Base-by-base conservation (phyloP, 2,329 filamentous ascomycete species). In the Hypoxylon sp. region DNA sequence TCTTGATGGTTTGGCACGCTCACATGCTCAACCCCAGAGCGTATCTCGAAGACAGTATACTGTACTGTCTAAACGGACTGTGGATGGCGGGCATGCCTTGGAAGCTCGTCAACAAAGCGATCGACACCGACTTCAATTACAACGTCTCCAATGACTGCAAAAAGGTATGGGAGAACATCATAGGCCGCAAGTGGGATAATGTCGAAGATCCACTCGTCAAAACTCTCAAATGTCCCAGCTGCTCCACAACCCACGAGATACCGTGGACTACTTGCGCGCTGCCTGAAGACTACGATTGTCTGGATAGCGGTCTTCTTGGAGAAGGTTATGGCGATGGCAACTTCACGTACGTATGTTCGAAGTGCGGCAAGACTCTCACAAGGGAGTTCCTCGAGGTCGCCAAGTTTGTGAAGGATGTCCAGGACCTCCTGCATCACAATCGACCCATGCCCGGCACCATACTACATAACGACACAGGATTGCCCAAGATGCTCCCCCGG, bases 1-100 rank as follows among this genome's bases (percentile, higher is more conserved):
- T 95, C 0, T 79, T 94, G 20, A 92, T 95, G 90, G 89, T 95
- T 0, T 92, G 91, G 90, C 92, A 95, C 78, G 83, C 91, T 0
- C 92, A 93, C 75, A 91, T 93, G 88, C 86, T 95, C 2, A 95
- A 94, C 72, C 92, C 92, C 0, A 84, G 90, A 44, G 83, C 82
- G n/a, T 95, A 90, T 75, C 85, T 94, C 3, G 91, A 95, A 74
- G 92, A 95, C 76, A 90, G 89, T 74, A 81, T 94, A 61, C 85
- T 91, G 6, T 79, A 83, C 30, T 88, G 87, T 0, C 72, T 84
- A 2, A 82, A 83, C 62, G 81, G 86, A 30, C 77, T 87, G 2
- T 94, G 91, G 90, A 80, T 82, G 1, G 83, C 85, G 0, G 87
- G 88, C 0, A 84, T 95, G 69, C 92, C 92, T 0, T 95, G 91